Percentiles rank a stretch among this genome's conserved stretches.
These are phyloP conservation scores for Gossypium davidsonii DNA, from an alignment of 441 rosid species.

Conservation along the genomic window DNA sequence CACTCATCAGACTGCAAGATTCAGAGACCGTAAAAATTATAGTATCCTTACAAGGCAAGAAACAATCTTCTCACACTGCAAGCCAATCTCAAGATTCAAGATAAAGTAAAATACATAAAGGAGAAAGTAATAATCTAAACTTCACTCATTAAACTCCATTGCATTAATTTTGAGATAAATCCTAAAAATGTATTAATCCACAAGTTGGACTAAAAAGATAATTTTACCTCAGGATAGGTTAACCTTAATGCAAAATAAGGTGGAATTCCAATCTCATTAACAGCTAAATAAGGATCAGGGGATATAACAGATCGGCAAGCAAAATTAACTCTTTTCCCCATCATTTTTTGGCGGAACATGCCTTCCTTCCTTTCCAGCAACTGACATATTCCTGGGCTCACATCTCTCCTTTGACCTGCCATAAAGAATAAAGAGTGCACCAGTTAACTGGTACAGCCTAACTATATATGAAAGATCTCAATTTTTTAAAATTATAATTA, in stretches of 20 bases:
- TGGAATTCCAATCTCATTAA: conserved; percentile 97
- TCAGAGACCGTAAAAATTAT: not conserved
- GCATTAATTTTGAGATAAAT: not conserved
- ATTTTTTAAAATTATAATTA: not conserved
- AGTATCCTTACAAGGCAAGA: not conserved
- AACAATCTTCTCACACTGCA: not conserved
- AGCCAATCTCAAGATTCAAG: not conserved
- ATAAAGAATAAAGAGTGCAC: conserved; percentile 8
- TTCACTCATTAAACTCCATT: conserved; percentile 4
- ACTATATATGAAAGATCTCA: not conserved
- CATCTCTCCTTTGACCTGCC: conserved; percentile 61
- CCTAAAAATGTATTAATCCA: conserved; percentile 1
- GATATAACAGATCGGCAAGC: conserved; percentile 99
- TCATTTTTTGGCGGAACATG: conserved; percentile 93
- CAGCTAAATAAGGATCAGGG: conserved; percentile 95
- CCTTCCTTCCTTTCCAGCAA: conserved; percentile 98
- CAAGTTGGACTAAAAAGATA: not conserved
- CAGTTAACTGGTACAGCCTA: conserved; percentile 9
- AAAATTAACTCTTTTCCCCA: conserved; percentile 99
- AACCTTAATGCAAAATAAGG: conserved; percentile 83
- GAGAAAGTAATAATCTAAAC: not conserved
- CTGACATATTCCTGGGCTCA: conserved; percentile 71
- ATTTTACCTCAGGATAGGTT: conserved; percentile 92
- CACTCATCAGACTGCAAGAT: not conserved
- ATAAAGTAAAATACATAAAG: not conserved